phyloP scores from a whole-genome alignment of 495 filamentous ascomycete species.

The Trichoderma erinaceum region DNA sequence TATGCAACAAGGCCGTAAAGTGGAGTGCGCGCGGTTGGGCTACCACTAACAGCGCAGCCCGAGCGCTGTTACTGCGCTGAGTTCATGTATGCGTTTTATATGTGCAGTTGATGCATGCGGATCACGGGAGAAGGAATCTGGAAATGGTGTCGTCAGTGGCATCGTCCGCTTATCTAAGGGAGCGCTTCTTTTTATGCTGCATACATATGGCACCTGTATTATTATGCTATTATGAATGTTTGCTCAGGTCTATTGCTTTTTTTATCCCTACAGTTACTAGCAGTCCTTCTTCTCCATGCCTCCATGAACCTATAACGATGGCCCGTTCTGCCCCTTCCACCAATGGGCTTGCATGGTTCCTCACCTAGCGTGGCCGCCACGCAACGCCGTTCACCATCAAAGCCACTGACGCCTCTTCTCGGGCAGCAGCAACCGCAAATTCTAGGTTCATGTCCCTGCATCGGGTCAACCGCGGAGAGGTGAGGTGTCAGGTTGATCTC shows the following conservation, averaged over 20 bases:
- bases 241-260: background rate
- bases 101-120: constrained; percentile 6
- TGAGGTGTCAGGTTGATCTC: constrained; percentile 1
- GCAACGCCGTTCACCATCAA: constrained; percentile 4
- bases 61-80: background rate
- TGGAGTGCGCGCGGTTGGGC: background rate
- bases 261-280: background rate
- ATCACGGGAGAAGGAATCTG: constrained; percentile 10
- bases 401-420: background rate
- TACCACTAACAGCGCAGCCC: background rate
- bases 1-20: constrained; percentile 1
- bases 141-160: background rate
- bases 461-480: background rate
- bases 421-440: background rate
- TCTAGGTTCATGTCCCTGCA: constrained; percentile 3
- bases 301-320: background rate
- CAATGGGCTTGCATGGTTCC: constrained; percentile 7
- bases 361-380: constrained; percentile 4
- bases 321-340: background rate
- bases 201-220: too few species aligned
- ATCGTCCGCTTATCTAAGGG: background rate
- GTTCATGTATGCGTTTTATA: constrained; percentile 9
- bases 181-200: background rate
- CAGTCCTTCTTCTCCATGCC: background rate
- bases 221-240: background rate